Percentiles rank a stretch among this genome's conserved stretches.
Conservation (phyloP, 192 early-diverging fungal species). For the Chytriomyces hyalinus region DNA sequence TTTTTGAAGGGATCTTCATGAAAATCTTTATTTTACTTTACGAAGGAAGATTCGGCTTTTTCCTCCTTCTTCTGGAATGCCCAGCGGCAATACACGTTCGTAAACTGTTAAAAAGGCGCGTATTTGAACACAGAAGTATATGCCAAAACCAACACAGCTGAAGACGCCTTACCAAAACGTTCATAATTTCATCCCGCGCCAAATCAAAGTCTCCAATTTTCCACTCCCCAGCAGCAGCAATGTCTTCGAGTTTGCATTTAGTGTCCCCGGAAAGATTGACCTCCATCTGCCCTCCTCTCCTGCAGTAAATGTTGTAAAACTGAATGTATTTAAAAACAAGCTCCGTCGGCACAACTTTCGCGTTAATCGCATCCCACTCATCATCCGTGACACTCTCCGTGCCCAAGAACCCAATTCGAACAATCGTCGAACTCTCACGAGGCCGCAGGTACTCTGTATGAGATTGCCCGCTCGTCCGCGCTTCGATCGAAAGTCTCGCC, state of each 20-base stretch:
- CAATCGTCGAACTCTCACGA: background rate
- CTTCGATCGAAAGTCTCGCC: background rate
- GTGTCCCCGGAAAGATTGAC: constrained; percentile 1
- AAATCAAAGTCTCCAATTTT: background rate
- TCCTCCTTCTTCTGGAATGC: constrained; percentile 4
- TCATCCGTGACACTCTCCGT: too few relatives aligned
- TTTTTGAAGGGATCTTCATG: too few relatives aligned
- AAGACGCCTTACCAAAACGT: background rate
- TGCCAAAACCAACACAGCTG: background rate
- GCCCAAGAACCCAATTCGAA: background rate
- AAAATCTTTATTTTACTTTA: too few relatives aligned
- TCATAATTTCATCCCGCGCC: background rate
- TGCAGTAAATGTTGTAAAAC: constrained; percentile 13
- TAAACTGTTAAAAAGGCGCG: constrained; percentile 4
- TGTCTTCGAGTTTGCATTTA: background rate
- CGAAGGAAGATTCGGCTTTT: too few relatives aligned
- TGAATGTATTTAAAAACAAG: constrained; percentile 4
- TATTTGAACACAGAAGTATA: background rate
- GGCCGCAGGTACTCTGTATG: background rate
- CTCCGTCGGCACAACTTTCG: background rate
- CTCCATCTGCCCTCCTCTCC: background rate
- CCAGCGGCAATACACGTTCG: constrained; percentile 17
- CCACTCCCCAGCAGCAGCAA: background rate
- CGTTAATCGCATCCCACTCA: background rate
- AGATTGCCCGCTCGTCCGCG: background rate